Evolutionary conservation across 2,329 filamentous ascomycete species (phyloP).

Genomic region (Trichoderma koningii): DNA sequence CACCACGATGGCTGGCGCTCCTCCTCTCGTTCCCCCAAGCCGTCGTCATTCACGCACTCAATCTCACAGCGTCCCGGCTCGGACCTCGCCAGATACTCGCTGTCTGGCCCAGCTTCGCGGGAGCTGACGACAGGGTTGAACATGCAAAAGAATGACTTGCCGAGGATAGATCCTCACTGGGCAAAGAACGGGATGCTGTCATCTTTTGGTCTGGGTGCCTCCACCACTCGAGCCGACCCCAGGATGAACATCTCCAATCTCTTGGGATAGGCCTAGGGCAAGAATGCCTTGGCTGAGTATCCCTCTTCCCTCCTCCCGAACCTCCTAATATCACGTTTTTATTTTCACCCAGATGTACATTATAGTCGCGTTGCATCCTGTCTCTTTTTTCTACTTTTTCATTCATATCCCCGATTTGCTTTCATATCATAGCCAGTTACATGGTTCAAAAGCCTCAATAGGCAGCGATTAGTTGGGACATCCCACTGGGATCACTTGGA

Average conservation of each 20-base stretch:
- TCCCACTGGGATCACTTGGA: neutral
- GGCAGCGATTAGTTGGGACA: neutral
- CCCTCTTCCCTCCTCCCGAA: no score
- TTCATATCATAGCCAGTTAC: neutral
- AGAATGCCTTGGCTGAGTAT: neutral
- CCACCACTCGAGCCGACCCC: neutral
- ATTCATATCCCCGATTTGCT: neutral
- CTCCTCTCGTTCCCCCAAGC: neutral
- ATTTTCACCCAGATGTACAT: neutral
- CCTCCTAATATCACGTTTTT: neutral
- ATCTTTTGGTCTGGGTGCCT: neutral
- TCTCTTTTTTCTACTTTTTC: neutral
- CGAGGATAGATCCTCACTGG: neutral
- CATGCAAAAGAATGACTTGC: neutral
- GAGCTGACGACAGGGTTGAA: neutral
- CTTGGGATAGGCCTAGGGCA: neutral
- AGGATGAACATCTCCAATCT: slow-evolving; percentile 6
- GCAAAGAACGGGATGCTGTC: neutral
- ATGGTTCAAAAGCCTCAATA: neutral
- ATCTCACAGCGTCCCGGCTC: neutral
- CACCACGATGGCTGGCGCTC: neutral
- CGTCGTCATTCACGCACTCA: neutral
- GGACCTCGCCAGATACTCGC: slow-evolving; percentile 6
- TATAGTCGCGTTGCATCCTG: neutral
- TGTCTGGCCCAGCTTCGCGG: neutral